Percentiles rank a stretch among this genome's conserved stretches.
Conservation (phyloP, 805 yeast species). For the Wickerhamomyces ciferrii region DNA sequence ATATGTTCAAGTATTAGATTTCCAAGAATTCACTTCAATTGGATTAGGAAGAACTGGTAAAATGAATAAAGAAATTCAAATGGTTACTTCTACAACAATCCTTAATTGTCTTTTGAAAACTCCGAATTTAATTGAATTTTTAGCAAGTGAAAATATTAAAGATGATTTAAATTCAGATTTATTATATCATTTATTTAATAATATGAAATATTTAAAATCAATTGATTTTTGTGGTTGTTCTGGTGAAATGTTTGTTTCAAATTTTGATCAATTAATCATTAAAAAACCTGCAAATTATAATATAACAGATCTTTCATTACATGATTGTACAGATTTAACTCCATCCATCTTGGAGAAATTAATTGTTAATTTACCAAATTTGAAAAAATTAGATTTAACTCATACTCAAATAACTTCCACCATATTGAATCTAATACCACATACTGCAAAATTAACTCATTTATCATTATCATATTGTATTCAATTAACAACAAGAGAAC, state of each 20-base stretch:
- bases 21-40: conserved; percentile 81
- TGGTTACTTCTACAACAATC: conserved; percentile 76
- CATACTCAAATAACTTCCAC: conserved; percentile 74
- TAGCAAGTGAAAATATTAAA: conserved; percentile 82
- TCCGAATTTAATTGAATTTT: conserved; percentile 69
- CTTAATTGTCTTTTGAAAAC: conserved; percentile 54
- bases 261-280: conserved; percentile 40
- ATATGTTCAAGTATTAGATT: conserved; percentile 73
- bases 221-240: conserved; percentile 89
- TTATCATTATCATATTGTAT: conserved; percentile 63
- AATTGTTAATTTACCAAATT: conserved; percentile 48
- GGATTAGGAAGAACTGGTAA: conserved; percentile 86
- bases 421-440: conserved; percentile 51
- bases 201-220: conserved; percentile 51
- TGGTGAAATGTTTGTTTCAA: conserved; percentile 52
- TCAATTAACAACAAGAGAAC: conserved; percentile 64
- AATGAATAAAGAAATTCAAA: conserved; percentile 88
- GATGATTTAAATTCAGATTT: conserved; percentile 67
- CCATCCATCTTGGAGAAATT: conserved; percentile 48
- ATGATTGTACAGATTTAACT: conserved; percentile 81
- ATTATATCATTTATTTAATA: conserved; percentile 48
- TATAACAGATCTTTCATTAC: conserved; percentile 54
- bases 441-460: conserved; percentile 61
- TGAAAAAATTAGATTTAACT: conserved; percentile 70
- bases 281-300: conserved; percentile 14